A percentile compares a stretch with the other conserved stretches of the same genome.
These are phyloP conservation scores for Xylariaceae sp. DNA, from an alignment of 2,329 filamentous ascomycete species.

Conservation along the genomic window DNA sequence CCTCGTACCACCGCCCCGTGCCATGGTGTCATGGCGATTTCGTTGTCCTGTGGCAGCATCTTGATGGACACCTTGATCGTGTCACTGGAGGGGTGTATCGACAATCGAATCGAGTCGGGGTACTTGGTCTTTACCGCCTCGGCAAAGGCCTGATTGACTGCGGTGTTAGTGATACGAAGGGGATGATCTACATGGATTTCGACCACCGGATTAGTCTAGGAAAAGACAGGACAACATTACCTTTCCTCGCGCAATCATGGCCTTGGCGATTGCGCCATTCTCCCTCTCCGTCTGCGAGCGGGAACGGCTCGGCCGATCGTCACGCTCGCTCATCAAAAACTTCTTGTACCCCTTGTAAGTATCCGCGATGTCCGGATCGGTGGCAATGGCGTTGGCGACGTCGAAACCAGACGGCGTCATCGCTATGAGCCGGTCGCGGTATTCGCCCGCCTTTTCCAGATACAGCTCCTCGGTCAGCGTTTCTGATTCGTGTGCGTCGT, in stretches of 20 bases:
- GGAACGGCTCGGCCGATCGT: slow-evolving; percentile 9
- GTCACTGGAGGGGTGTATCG: slow-evolving; percentile 15
- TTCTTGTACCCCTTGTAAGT: slow-evolving; percentile 18
- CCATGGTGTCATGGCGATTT: slow-evolving; percentile 15
- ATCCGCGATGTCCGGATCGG: slow-evolving; percentile 9
- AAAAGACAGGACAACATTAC: no score
- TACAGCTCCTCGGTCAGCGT: slow-evolving; percentile 8
- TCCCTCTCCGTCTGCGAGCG: slow-evolving; percentile 15
- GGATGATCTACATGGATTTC: no score
- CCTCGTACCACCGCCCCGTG: slow-evolving; percentile 13
- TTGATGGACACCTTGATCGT: slow-evolving; percentile 13
- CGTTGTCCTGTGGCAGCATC: slow-evolving; percentile 14
- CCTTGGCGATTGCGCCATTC: slow-evolving; percentile 13
- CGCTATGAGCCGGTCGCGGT: slow-evolving; percentile 9
- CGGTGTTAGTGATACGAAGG: no score
- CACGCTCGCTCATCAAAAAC: slow-evolving; percentile 14
- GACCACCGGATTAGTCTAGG: no score
- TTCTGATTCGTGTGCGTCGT: slow-evolving; percentile 6
- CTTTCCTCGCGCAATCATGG: slow-evolving; percentile 16
- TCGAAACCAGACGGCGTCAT: slow-evolving; percentile 12
- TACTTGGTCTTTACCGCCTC: slow-evolving; percentile 9
- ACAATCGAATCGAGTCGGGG: slow-evolving; percentile 12
- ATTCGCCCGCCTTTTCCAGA: slow-evolving; percentile 6
- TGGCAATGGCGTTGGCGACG: slow-evolving; percentile 10
- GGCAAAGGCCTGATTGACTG: slow-evolving; percentile 10